Evolutionary conservation across 2,329 filamentous ascomycete species (phyloP).

Genomic region (Emericellopsis cladophorae): DNA sequence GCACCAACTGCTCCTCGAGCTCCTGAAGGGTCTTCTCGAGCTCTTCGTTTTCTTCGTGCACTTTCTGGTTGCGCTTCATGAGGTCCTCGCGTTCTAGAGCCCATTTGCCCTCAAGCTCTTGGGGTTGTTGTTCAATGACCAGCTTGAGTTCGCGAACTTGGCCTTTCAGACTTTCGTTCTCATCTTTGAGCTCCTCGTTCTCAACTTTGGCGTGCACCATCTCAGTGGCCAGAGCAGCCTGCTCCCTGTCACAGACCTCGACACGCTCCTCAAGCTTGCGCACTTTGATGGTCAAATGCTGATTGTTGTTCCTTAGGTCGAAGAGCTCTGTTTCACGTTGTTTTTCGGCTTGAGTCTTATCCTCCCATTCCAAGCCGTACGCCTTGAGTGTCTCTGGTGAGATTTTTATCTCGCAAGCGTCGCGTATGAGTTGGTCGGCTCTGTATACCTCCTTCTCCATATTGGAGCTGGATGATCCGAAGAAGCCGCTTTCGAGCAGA

Average conservation of each 20-base stretch:
- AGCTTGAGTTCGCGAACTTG: conserved; percentile 77
- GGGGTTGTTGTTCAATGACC: conserved; percentile 81
- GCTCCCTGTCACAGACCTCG: conserved; percentile 79
- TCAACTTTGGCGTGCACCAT: conserved; percentile 86
- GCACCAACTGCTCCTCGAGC: conserved; percentile 84
- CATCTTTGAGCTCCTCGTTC: conserved; percentile 78
- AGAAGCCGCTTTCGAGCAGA: conserved; percentile 92
- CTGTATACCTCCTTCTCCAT: conserved; percentile 93
- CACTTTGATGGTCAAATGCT: conserved; percentile 60
- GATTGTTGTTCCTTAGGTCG: conserved; percentile 52
- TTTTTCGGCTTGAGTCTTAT: conserved; percentile 70
- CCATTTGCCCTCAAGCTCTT: conserved; percentile 73
- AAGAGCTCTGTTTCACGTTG: conserved; percentile 76
- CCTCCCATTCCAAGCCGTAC: conserved; percentile 85
- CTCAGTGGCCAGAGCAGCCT: conserved; percentile 82
- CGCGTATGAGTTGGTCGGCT: conserved; percentile 83
- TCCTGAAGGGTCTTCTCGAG: conserved; percentile 84
- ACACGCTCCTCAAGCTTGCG: conserved; percentile 77
- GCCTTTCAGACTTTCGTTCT: conserved; percentile 76
- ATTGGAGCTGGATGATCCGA: conserved; percentile 79
- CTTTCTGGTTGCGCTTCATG: conserved; percentile 84
- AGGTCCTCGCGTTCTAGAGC: conserved; percentile 79
- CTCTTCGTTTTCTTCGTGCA: conserved; percentile 82
- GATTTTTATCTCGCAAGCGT: conserved; percentile 80
- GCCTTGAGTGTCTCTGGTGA: conserved; percentile 68